These are phyloP conservation scores for Lactarius evosmus DNA, from an alignment of 768 basidiomycete species.

Conservation along the genomic window DNA sequence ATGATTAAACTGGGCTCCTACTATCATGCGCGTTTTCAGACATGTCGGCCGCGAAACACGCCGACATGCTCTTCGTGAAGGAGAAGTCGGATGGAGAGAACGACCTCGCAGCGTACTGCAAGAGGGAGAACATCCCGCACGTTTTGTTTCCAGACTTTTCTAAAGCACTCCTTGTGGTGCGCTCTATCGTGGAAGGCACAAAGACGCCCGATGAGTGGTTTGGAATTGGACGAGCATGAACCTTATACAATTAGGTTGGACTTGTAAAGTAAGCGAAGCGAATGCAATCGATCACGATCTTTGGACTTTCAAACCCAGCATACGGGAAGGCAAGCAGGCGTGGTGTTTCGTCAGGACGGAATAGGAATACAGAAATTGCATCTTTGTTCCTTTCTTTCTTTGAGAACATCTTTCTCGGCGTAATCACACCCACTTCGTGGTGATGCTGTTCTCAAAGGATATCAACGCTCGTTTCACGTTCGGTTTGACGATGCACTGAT, in stretches of 20 bases:
- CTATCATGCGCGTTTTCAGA: constrained; percentile 43
- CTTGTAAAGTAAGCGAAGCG: background rate
- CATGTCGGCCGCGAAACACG: constrained; percentile 87
- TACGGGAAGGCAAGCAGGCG: background rate
- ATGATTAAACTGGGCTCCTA: background rate
- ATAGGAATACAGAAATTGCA: background rate
- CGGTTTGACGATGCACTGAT: constrained; percentile 1
- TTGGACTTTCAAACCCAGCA: background rate
- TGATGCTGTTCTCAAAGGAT: constrained; percentile 4
- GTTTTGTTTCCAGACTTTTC: constrained; percentile 73
- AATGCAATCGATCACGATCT: background rate
- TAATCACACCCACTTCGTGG: background rate
- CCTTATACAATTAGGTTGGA: background rate
- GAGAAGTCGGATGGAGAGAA: constrained; percentile 73
- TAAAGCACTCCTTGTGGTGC: constrained; percentile 56
- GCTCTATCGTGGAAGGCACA: constrained; percentile 67
- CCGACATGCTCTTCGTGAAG: constrained; percentile 95
- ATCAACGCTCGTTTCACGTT: constrained; percentile 1
- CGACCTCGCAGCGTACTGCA: constrained; percentile 83
- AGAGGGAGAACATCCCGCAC: constrained; percentile 72
- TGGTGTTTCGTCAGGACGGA: background rate
- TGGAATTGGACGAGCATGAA: constrained; percentile 22
- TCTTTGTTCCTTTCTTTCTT: background rate
- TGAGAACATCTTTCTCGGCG: background rate
- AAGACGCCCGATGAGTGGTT: constrained; percentile 55